Base-by-base conservation (phyloP, 2,329 filamentous ascomycete species). In the Fusarium metavorans region DNA sequence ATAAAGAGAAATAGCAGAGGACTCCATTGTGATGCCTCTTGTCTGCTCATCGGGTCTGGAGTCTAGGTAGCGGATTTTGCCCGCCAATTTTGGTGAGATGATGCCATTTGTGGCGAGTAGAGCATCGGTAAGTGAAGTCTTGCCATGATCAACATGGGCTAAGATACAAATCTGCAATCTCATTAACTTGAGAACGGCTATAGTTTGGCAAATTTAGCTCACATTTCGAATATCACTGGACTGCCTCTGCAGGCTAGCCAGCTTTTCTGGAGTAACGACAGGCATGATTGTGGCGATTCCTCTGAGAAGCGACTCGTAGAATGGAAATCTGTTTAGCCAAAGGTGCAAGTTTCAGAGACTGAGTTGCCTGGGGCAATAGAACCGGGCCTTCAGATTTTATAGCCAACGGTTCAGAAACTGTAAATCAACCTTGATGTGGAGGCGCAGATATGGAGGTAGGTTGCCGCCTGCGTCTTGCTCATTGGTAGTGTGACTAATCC, bases 11-110 rank as follows among this genome's bases (percentile, higher is more conserved):
- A 99, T 99, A 72, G 97, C 97, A 7, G 96, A 98, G 0, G 97
- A 98, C 83, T 99, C 97, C 97, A 99, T 99, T n/a, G 97, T 99
- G 81, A 99, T 99, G 66, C 97, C 97, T 75, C 97, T 93, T 18
- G 94, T 90, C 84, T 99, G 97, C 83, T 99, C 97, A 84, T 99
- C 97, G 2, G 96, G 96, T 50, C 97, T 89, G 25, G 97, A 98
- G 85, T 99, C 97, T 68, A 99, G 91, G 81, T 98, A 99, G 76
- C 97, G 93, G 84, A 99, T 97, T 88, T 98, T 98, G 83, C 97
- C 97, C 66, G 97, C 97, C 80, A 98, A 89, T 82, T 98, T 98
- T 66, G 96, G 94, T 34, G 97, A 98, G 81, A 99, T 99, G 86
- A 99, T 98, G 86, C 97, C 97, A 89, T 99, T 99, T 75, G 97